Evolutionary conservation across 2,329 filamentous ascomycete species (phyloP), one percentile per base, ranked within the genome.

Genomic region (Neofusicoccum ribis): DNA sequence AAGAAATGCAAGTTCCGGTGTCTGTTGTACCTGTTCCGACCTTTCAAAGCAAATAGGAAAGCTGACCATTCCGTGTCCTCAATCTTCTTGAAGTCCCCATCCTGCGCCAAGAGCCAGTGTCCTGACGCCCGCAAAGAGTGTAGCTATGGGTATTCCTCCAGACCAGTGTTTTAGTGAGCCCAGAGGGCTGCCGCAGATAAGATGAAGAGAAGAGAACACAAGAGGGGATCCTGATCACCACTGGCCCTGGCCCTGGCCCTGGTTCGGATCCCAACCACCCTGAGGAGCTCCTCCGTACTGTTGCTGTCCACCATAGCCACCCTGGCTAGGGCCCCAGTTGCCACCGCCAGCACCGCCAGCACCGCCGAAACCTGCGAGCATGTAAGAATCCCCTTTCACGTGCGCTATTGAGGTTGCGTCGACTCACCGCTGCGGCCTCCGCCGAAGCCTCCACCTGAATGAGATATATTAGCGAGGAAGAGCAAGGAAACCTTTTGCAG

Each of bases 241-340:
- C 59, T 64, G 60, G 39, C 70, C 71, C 20, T 70, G 41, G 60
- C 68, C 71, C 50, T 75, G 73, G 63, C 59, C 65, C 36, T 71
- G 70, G 49, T 69, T 71, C 1, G 66, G 68, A 47, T 69, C 67
- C 60, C 68, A 67, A 44, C 67, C 43, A 8, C 49, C 49, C 27
- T 62, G 66, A 47, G 73, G 70, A 50, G 75, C 72, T 56, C 73
- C 72, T 49, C 73, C 75, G 37, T 75, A 71, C 43, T 69, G 69
- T 64, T 69, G 66, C 66, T 75, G 74, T 54, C 70, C 67, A 14
- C 64, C 61, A 36, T 73, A 74, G 67, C 77, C 76, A 64, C 72
- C 75, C 66, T 70, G 70, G 41, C 68, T 67, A 47, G 66, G 66
- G 50, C 73, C 74, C 71, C 72, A 73, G 52, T 68, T 69, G 39